Conservation (phyloP, 345 rosid genomes). For the Eucalyptus shirleyi region DNA sequence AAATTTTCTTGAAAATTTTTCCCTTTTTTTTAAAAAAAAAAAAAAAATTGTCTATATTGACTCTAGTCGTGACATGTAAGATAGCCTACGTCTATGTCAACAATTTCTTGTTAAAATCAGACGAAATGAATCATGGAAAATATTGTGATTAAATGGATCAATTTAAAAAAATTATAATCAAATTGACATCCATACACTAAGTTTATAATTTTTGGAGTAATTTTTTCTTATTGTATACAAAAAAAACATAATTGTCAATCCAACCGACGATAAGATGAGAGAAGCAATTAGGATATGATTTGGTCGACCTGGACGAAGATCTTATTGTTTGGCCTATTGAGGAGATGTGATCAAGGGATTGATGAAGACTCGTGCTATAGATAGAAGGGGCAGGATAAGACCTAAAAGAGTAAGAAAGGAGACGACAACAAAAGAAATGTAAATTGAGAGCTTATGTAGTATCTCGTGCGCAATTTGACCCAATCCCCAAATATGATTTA, state of each 20-base stretch:
- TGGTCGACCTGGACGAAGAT: background rate
- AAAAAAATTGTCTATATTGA: background rate
- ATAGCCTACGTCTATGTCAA: fast-evolving
- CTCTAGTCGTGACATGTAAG: background rate
- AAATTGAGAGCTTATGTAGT: background rate
- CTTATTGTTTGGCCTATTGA: background rate
- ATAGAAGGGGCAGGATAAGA: background rate
- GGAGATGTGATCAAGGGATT: background rate
- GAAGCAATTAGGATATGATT: background rate
- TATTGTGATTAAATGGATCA: background rate
- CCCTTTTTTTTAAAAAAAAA: background rate
- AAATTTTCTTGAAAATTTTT: background rate
- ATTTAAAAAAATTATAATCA: background rate
- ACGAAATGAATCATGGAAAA: background rate
- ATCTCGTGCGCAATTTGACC: background rate
- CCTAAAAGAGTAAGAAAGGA: background rate
- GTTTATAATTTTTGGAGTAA: background rate
- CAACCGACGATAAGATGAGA: background rate
- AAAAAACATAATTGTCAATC: background rate
- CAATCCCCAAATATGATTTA: background rate
- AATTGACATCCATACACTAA: background rate
- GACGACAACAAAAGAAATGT: background rate
- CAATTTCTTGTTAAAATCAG: background rate
- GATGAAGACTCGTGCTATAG: background rate
- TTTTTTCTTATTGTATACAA: background rate